Evolutionary conservation across 139 green algal genomes (phyloP).

Genomic region (Closterium sp.): DNA sequence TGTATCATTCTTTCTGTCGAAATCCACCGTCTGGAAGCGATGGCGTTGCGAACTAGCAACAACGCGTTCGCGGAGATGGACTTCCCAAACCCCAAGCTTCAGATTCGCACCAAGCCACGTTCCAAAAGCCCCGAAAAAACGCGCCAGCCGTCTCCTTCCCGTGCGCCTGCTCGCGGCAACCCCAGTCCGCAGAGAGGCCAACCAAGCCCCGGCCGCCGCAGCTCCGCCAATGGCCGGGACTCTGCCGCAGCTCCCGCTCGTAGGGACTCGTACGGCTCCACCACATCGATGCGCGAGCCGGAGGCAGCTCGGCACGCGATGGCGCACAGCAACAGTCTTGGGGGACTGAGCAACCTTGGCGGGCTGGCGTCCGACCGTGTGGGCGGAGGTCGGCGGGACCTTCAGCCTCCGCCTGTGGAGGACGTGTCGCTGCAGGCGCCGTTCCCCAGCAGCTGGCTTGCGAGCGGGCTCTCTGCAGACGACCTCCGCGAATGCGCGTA

Average conservation of each 20-base stretch:
- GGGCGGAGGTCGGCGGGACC: not conserved
- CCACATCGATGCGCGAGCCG: not conserved
- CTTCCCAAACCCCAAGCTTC: not conserved
- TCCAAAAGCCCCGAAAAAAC: not conserved
- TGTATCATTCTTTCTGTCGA: not conserved
- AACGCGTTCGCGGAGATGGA: not conserved
- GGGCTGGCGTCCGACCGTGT: not conserved
- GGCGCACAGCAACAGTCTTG: not conserved
- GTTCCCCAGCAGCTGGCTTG: conserved; percentile 3
- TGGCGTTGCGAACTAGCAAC: not conserved
- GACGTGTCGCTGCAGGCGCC: conserved; percentile 12
- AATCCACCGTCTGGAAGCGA: not conserved
- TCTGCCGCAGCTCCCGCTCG: not conserved
- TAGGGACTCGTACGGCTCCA: not conserved
- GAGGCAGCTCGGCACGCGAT: not conserved
- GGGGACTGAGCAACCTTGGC: not conserved
- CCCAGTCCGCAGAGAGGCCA: not conserved
- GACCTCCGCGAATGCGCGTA: conserved; percentile 31
- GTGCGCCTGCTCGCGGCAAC: not conserved
- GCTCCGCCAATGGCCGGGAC: not conserved
- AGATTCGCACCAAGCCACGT: not conserved
- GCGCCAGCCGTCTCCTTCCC: not conserved
- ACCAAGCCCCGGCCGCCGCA: not conserved
- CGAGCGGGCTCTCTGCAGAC: not conserved
- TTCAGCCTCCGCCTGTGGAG: not conserved